phyloP scores from a whole-genome alignment of 2,329 filamentous ascomycete genomes.

The Pyrenophora tritici-repentis region DNA sequence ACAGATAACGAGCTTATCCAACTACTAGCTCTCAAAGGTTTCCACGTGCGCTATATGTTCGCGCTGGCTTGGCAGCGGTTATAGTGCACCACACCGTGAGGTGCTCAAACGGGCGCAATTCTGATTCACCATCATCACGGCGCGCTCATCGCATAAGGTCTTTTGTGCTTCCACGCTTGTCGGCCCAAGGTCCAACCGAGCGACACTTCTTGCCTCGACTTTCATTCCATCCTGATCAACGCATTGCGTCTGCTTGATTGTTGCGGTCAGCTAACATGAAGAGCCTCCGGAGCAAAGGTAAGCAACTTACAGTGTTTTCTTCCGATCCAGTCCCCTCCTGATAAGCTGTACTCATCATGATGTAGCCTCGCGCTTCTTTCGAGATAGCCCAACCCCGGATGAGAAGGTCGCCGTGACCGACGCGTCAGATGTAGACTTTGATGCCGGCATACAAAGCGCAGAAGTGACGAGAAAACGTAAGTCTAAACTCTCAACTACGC shows the following conservation, averaged over 20 bases:
- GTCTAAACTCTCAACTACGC: neutral
- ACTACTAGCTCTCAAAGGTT: neutral
- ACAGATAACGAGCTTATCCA: neutral
- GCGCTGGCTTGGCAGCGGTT: neutral
- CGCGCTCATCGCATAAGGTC: neutral
- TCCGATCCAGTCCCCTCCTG: neutral
- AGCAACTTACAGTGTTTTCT: neutral
- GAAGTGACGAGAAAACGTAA: constrained; percentile 23
- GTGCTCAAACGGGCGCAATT: neutral
- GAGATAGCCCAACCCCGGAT: constrained; percentile 20
- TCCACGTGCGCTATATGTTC: neutral
- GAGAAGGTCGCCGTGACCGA: constrained; percentile 18
- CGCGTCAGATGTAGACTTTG: constrained; percentile 8
- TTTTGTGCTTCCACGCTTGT: neutral
- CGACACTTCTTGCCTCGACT: neutral
- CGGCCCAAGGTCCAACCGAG: neutral
- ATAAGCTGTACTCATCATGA: neutral
- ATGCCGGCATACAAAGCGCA: constrained; percentile 21
- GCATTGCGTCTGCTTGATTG: neutral
- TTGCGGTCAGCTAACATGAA: constrained; percentile 16
- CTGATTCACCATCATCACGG: neutral
- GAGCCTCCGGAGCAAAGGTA: constrained; percentile 27
- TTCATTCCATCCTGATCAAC: neutral
- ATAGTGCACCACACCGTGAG: constrained; percentile 3
- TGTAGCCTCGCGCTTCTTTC: constrained; percentile 31